Conservation (phyloP, 1,139 yeast species). For the Debaryomyces subglobosus region DNA sequence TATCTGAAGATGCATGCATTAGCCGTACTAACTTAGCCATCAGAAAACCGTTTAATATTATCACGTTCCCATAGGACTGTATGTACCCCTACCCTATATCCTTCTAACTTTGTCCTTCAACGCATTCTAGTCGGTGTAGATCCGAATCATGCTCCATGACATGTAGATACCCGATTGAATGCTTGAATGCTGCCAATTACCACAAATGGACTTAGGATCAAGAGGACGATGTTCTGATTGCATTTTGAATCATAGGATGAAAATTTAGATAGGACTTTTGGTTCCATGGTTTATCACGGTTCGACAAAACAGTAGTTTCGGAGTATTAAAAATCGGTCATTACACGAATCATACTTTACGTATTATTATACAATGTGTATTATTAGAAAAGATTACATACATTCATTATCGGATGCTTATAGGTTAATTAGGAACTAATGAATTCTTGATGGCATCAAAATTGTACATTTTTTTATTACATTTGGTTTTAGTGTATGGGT, state of each 20-base stretch:
- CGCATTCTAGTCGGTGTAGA: neutral
- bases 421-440: neutral
- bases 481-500: slow-evolving; percentile 29
- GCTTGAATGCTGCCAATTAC: neutral
- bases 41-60: neutral
- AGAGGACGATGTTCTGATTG: neutral
- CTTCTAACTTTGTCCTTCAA: too few relatives aligned
- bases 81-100: too few relatives aligned
- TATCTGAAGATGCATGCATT: neutral
- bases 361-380: neutral
- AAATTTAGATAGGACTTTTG: too few relatives aligned
- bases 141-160: neutral
- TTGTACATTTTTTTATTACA: slow-evolving; percentile 38
- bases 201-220: neutral
- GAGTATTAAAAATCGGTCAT: neutral
- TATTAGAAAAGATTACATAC: neutral
- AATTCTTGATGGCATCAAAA: slow-evolving; percentile 25
- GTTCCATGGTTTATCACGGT: neutral
- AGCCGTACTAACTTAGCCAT: neutral
- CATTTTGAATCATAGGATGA: too few relatives aligned
- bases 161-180: neutral
- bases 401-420: neutral
- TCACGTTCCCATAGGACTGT: neutral
- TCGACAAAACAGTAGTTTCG: neutral
- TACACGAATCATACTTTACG: neutral